Conservation (phyloP, 805 yeast species). For the Kuraishia hungarica region DNA sequence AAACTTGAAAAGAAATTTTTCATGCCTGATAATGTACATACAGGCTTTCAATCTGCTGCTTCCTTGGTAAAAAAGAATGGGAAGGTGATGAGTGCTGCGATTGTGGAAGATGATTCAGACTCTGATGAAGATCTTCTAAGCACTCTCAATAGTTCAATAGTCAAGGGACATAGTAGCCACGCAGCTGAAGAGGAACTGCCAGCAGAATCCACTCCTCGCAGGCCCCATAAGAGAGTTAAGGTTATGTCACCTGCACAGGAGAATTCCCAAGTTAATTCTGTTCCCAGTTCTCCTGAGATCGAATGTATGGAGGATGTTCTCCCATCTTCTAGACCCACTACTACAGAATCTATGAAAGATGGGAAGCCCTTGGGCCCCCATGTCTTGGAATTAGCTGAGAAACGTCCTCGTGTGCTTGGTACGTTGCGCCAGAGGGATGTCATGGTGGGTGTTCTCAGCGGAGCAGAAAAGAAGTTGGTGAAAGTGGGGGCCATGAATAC, state of each 20-base stretch:
- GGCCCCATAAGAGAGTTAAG: background rate
- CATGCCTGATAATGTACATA: constrained; percentile 66
- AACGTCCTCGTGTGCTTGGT: background rate
- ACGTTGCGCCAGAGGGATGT: background rate
- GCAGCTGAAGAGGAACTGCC: background rate
- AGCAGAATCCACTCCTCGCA: background rate
- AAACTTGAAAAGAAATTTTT: constrained; percentile 39
- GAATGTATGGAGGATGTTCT: background rate
- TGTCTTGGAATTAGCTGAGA: background rate
- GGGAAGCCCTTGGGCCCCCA: background rate
- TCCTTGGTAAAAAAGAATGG: constrained; percentile 26
- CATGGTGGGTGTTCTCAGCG: constrained; percentile 1
- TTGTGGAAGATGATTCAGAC: background rate
- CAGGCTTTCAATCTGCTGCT: constrained; percentile 53
- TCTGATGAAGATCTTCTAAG: constrained; percentile 9
- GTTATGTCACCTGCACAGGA: background rate
- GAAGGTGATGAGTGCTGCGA: background rate
- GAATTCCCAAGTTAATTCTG: background rate
- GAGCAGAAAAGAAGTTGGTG: constrained; percentile 9
- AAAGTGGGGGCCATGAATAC: constrained; percentile 6
- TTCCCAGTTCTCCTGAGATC: background rate
- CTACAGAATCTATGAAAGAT: background rate
- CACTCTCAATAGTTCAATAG: constrained; percentile 2
- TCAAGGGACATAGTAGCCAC: constrained; percentile 3
- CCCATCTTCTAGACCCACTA: background rate